Evolutionary conservation across 331 rosid genomes (phyloP).

Genomic region (Pyracantha coccinea): DNA sequence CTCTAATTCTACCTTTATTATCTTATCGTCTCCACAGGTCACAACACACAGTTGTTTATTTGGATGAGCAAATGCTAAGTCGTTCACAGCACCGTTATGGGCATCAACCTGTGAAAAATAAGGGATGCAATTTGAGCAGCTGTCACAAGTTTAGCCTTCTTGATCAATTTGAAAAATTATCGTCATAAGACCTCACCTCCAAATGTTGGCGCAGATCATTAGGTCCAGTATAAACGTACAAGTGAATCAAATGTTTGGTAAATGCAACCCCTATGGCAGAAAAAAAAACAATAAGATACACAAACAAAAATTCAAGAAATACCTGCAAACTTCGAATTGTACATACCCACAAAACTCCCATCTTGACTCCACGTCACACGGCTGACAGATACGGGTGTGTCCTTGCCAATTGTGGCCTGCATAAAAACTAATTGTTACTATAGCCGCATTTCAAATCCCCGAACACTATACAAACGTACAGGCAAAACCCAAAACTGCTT

Average conservation of each 20-base stretch:
- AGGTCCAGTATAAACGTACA: conserved; percentile 59
- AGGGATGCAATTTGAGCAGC: conserved; percentile 19
- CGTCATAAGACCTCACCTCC: conserved; percentile 41
- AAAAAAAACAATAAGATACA: conserved; percentile 16
- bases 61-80: conserved; percentile 90
- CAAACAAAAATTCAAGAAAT: not conserved
- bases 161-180: conserved; percentile 12
- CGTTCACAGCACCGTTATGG: conserved; percentile 85
- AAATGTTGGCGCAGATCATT: conserved; percentile 60
- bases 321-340: conserved; percentile 6
- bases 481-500: not conserved
- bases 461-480: not conserved
- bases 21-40: conserved; percentile 90
- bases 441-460: conserved; percentile 16
- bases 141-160: conserved; percentile 16
- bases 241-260: conserved; percentile 77
- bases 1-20: conserved; percentile 55
- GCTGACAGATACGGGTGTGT: conserved; percentile 57
- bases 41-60: conserved; percentile 75
- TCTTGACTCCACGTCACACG: conserved; percentile 89
- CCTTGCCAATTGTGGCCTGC: conserved; percentile 57
- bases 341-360: conserved; percentile 84
- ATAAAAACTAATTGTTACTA: conserved; percentile 29
- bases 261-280: conserved; percentile 76
- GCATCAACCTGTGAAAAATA: conserved; percentile 64